Conservation (phyloP, 148 eudicot genomes). For the Vaccinium macrocarpon region DNA sequence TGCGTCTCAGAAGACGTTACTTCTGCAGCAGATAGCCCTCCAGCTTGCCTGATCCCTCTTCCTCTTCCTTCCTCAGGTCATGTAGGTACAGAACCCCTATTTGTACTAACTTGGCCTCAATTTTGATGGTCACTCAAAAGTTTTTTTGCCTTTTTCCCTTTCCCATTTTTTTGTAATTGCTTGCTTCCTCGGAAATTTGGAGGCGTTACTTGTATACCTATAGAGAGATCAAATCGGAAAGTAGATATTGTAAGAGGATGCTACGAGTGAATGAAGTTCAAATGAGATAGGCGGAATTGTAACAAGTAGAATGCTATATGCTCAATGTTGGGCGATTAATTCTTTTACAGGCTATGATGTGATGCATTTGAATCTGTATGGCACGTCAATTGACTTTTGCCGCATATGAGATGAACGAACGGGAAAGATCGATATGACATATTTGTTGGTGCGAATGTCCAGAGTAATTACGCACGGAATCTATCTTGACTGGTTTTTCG, state of each 20-base stretch:
- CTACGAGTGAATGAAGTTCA: neutral
- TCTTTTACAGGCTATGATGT: neutral
- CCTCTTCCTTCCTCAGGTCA: neutral
- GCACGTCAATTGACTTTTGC: neutral
- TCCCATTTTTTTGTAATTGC: neutral
- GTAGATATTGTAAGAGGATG: neutral
- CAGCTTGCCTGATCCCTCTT: slow-evolving; percentile 53
- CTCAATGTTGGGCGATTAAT: neutral
- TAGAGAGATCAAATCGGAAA: neutral
- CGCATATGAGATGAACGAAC: neutral
- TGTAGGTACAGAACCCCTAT: neutral
- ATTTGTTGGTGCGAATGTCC: neutral
- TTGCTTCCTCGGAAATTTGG: neutral
- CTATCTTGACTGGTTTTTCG: neutral
- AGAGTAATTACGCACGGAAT: neutral
- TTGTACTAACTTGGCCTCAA: neutral
- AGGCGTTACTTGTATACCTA: neutral
- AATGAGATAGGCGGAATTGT: slow-evolving; percentile 11
- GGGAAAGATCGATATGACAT: neutral
- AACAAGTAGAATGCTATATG: neutral
- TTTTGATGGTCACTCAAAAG: neutral
- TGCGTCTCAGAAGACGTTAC: slow-evolving; percentile 66
- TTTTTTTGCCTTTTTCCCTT: neutral
- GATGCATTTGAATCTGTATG: neutral
- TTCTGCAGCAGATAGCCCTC: slow-evolving; percentile 74